Evolutionary conservation across 2,329 filamentous ascomycete species (phyloP), one percentile per base, ranked within the genome.

Genomic region (Trichoderma sp.): DNA sequence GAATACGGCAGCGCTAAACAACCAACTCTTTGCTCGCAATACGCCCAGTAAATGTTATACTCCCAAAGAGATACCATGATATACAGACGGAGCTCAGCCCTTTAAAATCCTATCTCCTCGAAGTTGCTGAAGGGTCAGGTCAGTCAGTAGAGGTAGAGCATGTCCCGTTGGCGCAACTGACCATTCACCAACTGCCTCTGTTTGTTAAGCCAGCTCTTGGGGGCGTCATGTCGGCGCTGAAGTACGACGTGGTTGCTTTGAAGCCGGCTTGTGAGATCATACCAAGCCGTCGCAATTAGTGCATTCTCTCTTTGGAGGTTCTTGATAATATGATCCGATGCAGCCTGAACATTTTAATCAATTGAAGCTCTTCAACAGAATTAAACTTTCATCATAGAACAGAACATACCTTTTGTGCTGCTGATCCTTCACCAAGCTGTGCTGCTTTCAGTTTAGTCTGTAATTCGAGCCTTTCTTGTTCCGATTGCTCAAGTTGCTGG

Each of bases 221-320:
- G 91, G 73, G 87, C 87, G 74, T 95, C 92, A 74, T 88, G 88
- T 73, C 91, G 86, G 73, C 93, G 84, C 76, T 94, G 91, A 71
- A 96, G 81, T 67, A 92, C 88, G 53, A 95, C 90, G 71, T 92
- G 92, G 78, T 94, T 95, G 81, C 91, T 94, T 81, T 96, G 92
- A 73, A 96, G 80, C 63, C 93, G 86, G 76, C 86, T 90, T 31
- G 90, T 89, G 75, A 96, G 86, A 79, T 95, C 92, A 81, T 94
- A 94, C 92, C 92, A 96, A 2, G 93, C 93, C n/a, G 89, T 91
- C 31, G 90, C 85, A 75, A 96, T 93, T 76, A 96, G 85, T 49
- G 86, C 86, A 78, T 93, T 93, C 79, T 96, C 93, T 74, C 91
- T 88, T 77, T 91, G 87, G 70, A 96, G 86, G 74, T 90, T 92